Conservation (phyloP, 257 asterid genomes). For the Solanum etuberosum region DNA sequence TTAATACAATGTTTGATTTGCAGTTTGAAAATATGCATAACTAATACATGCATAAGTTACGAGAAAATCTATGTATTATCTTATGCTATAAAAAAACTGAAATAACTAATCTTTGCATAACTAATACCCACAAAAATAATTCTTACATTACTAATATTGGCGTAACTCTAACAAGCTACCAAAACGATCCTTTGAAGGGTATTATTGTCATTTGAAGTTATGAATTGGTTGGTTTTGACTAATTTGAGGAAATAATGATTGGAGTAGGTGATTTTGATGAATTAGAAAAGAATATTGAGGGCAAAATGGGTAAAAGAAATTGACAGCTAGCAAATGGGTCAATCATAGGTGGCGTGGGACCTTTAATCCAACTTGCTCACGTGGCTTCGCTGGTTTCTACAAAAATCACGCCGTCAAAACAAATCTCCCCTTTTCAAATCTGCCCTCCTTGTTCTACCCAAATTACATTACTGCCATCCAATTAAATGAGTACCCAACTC, state of each 20-base stretch:
- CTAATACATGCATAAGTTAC: not conserved
- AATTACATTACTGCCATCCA: not conserved
- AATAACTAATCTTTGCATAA: no score
- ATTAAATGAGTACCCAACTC: not conserved
- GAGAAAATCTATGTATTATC: no score
- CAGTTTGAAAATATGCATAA: no score
- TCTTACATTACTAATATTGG: not conserved
- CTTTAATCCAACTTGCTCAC: constrained; percentile 17
- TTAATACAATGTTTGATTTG: not conserved
- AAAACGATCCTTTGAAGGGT: not conserved
- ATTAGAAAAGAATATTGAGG: not conserved
- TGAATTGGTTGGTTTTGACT: not conserved
- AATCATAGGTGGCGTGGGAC: constrained; percentile 37
- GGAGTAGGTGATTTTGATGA: not conserved
- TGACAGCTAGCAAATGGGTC: constrained; percentile 35
- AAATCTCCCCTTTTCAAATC: not conserved
- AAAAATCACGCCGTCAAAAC: constrained; percentile 11
- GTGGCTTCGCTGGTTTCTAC: constrained; percentile 32
- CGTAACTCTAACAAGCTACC: not conserved
- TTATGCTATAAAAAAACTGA: no score
- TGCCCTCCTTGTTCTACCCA: not conserved
- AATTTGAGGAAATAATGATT: not conserved
- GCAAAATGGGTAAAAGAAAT: not conserved
- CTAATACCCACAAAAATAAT: no score
- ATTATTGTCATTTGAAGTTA: not conserved